phyloP scores from a whole-genome alignment of 257 asterid species.

The Euphrasia confusa region DNA sequence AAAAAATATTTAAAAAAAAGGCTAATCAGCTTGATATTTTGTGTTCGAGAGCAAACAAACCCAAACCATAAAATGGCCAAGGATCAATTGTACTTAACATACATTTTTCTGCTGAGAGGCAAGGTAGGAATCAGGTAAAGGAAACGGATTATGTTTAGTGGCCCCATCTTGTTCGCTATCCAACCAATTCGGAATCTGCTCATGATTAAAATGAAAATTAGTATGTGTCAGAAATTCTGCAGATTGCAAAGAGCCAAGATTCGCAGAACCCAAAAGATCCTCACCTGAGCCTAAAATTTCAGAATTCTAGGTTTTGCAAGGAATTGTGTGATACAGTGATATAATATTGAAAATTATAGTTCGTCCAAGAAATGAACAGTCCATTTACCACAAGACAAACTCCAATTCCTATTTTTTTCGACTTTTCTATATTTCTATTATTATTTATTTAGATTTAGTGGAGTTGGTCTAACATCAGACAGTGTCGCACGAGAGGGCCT shows the following conservation, averaged over 20 bases:
- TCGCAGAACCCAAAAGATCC: too few species aligned
- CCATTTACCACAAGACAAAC: slow-evolving; percentile 9
- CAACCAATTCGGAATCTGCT: slow-evolving; percentile 81
- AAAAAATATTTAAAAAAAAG: slow-evolving; percentile 5
- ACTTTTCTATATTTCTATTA: too few species aligned
- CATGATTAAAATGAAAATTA: slow-evolving; percentile 9
- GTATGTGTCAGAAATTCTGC: neutral
- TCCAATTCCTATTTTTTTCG: too few species aligned
- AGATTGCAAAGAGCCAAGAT: neutral
- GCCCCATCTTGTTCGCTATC: slow-evolving; percentile 60
- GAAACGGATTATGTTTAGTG: slow-evolving; percentile 78
- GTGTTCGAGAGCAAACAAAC: slow-evolving; percentile 1
- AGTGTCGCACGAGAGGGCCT: too few species aligned
- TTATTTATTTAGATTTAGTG: too few species aligned
- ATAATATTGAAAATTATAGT: slow-evolving; percentile 4
- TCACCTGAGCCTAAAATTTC: too few species aligned
- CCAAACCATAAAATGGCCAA: neutral
- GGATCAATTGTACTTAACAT: slow-evolving; percentile 19
- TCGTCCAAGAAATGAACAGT: neutral
- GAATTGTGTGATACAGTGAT: neutral
- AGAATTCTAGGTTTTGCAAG: neutral
- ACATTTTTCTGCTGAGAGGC: slow-evolving; percentile 83
- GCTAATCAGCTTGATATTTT: slow-evolving; percentile 10
- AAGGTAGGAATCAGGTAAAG: slow-evolving; percentile 78
- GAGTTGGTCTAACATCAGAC: too few species aligned